phyloP scores from a whole-genome alignment of 2,329 filamentous ascomycete genomes.

The Cladosporium colombiae region DNA sequence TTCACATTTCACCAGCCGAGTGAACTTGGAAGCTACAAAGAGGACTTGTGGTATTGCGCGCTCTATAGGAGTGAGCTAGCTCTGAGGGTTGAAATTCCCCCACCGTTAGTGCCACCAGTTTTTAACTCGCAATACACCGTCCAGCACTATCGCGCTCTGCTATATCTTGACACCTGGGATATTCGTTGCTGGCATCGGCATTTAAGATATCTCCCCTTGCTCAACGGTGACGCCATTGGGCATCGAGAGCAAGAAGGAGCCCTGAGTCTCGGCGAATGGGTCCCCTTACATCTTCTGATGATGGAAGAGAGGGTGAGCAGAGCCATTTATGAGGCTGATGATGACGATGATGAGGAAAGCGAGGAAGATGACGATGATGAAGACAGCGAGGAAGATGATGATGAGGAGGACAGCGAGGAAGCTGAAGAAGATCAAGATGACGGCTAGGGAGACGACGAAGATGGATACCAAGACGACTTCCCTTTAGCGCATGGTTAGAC shows the following conservation, averaged over 20 bases:
- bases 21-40: neutral
- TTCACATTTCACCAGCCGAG: accelerated
- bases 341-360: neutral
- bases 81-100: neutral
- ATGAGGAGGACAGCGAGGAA: too few species aligned
- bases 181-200: neutral
- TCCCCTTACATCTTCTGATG: neutral
- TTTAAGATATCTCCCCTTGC: neutral
- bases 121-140: neutral
- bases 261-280: neutral
- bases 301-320: neutral
- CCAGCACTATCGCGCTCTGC: neutral
- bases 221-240: neutral
- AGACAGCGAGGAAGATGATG: too few species aligned
- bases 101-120: neutral
- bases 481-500: too few species aligned
- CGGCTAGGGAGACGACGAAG: too few species aligned
- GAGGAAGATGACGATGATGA: too few species aligned
- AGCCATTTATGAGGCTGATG: neutral
- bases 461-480: too few species aligned
- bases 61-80: neutral
- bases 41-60: neutral
- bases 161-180: neutral
- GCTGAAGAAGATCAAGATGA: too few species aligned
- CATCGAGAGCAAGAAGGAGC: neutral